Conservation (phyloP, 805 yeast genomes). For the Candida odintsovae region DNA sequence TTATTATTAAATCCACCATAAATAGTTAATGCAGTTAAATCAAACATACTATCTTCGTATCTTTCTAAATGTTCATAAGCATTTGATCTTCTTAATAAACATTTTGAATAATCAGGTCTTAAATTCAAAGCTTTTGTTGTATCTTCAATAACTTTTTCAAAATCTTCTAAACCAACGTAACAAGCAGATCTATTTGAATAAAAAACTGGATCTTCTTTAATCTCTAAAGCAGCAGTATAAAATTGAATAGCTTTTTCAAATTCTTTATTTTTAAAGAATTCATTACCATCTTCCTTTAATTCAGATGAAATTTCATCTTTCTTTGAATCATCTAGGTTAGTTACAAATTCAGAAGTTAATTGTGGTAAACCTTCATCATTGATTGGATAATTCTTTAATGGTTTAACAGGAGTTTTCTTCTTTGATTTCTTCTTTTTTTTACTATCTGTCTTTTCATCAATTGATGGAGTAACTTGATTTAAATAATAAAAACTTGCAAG, state of each 20-base stretch:
- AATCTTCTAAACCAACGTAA: constrained; percentile 73
- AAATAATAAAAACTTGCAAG: constrained; percentile 50
- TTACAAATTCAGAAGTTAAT: constrained; percentile 41
- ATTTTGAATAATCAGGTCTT: constrained; percentile 88
- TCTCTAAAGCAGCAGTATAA: constrained; percentile 71
- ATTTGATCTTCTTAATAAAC: constrained; percentile 87
- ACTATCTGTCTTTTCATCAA: constrained; percentile 24
- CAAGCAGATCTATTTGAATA: constrained; percentile 97
- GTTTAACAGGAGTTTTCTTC: constrained; percentile 12
- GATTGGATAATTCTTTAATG: constrained; percentile 41
- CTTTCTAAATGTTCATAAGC: constrained; percentile 80
- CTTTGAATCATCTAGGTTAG: constrained; percentile 41
- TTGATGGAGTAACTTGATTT: constrained; percentile 22
- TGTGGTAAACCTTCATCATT: constrained; percentile 53
- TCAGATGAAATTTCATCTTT: constrained; percentile 63
- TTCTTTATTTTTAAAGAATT: constrained; percentile 62
- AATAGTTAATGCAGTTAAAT: constrained; percentile 82
- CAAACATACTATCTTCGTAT: constrained; percentile 83
- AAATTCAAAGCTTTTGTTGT: constrained; percentile 80
- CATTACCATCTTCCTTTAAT: constrained; percentile 88
- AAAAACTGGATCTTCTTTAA: constrained; percentile 80
- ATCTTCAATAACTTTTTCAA: constrained; percentile 81
- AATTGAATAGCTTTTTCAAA: constrained; percentile 71
- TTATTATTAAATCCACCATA: constrained; percentile 79
- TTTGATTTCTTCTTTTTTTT: constrained; percentile 41